Evolutionary conservation across 768 basidiomycete species (phyloP).

Genomic region (Suillus alpinus): DNA sequence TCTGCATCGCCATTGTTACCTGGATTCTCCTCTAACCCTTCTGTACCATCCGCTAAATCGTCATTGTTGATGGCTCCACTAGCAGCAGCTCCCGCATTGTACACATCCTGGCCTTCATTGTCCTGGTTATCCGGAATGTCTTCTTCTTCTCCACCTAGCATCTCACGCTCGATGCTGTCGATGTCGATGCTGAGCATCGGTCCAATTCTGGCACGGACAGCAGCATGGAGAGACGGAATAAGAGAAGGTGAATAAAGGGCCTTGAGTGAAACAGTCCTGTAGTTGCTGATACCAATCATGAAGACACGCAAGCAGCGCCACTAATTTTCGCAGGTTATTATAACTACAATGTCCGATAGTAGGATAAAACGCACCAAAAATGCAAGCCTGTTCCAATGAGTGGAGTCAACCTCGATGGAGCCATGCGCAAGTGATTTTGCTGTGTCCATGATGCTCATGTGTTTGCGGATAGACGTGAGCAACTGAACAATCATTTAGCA

Average conservation of each 20-base stretch:
- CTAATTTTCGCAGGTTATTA: background rate
- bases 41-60: background rate
- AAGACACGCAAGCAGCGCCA: background rate
- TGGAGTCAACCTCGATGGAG: conserved; percentile 4
- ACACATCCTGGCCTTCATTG: background rate
- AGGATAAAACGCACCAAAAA: conserved; percentile 2
- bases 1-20: background rate
- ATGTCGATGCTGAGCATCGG: background rate
- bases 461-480: background rate
- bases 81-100: background rate
- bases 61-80: background rate
- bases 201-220: background rate
- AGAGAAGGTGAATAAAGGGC: conserved; percentile 3
- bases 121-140: background rate
- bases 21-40: background rate
- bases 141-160: background rate
- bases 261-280: background rate
- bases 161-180: background rate
- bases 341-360: background rate
- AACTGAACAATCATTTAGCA: background rate
- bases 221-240: background rate
- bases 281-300: background rate
- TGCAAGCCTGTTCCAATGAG: conserved; percentile 6
- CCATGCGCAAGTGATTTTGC: background rate
- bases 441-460: conserved; percentile 3